Conservation (phyloP, 2,329 filamentous ascomycete species). For the Aspergillus clavatus region DNA sequence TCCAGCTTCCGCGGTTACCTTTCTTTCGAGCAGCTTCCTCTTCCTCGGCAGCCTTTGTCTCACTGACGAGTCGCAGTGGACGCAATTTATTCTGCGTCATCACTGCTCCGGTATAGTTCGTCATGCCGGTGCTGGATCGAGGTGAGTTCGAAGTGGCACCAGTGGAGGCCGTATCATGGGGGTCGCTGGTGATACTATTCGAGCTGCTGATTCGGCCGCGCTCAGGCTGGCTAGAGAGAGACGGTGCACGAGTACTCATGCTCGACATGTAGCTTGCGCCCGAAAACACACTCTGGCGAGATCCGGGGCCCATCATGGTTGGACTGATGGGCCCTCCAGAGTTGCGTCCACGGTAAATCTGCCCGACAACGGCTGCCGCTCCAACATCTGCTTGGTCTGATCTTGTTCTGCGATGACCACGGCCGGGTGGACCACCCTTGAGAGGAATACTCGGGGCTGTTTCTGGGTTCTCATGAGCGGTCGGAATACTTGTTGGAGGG, state of each 20-base stretch:
- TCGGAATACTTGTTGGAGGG: slow-evolving; percentile 29
- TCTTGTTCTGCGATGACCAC: slow-evolving; percentile 45
- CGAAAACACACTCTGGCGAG: slow-evolving; percentile 38
- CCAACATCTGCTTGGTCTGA: slow-evolving; percentile 45
- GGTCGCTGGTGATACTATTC: slow-evolving; percentile 52
- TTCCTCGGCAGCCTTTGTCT: slow-evolving; percentile 37
- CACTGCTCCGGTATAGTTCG: slow-evolving; percentile 62
- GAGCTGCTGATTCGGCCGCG: slow-evolving; percentile 61
- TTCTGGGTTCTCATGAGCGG: slow-evolving; percentile 43
- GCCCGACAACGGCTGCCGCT: slow-evolving; percentile 71
- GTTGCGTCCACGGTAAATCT: slow-evolving; percentile 73
- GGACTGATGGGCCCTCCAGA: slow-evolving; percentile 52
- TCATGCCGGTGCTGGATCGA: slow-evolving; percentile 62
- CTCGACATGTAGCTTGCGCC: slow-evolving; percentile 49
- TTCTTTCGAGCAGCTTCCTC: slow-evolving; percentile 44
- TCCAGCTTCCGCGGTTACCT: slow-evolving; percentile 45
- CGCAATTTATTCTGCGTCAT: slow-evolving; percentile 69
- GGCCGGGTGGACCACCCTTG: slow-evolving; percentile 38
- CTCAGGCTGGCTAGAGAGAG: slow-evolving; percentile 45
- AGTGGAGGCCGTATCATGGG: slow-evolving; percentile 42
- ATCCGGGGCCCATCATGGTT: slow-evolving; percentile 42
- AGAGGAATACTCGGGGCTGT: slow-evolving; percentile 48
- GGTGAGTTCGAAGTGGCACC: slow-evolving; percentile 50
- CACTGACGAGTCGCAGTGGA: slow-evolving; percentile 71
- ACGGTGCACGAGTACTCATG: slow-evolving; percentile 51